phyloP scores from a whole-genome alignment of 805 yeast genomes.

The Candida xyloterini region DNA sequence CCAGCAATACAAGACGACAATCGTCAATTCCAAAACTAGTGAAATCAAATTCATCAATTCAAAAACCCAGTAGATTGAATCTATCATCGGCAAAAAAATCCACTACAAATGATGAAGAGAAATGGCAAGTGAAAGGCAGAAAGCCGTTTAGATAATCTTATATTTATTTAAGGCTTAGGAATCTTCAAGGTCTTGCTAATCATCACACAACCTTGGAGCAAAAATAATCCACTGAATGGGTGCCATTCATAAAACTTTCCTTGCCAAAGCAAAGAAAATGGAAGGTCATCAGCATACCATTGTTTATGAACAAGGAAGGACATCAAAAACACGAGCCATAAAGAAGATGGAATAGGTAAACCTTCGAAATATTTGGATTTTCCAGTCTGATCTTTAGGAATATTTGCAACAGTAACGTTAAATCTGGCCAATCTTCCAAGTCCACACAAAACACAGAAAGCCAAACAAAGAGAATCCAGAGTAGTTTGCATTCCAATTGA shows the following conservation, averaged over 20 bases:
- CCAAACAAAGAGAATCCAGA: slow-evolving; percentile 68
- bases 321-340: slow-evolving; percentile 71
- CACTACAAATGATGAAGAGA: slow-evolving; percentile 4
- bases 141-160: slow-evolving; percentile 25
- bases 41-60: slow-evolving; percentile 9
- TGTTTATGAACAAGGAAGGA: slow-evolving; percentile 59
- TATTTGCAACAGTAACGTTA: slow-evolving; percentile 87
- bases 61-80: slow-evolving; percentile 10
- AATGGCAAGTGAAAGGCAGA: slow-evolving; percentile 27
- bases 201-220: slow-evolving; percentile 84
- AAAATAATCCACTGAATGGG: slow-evolving; percentile 59
- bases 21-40: slow-evolving; percentile 19
- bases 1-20: slow-evolving; percentile 11
- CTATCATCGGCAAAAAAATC: slow-evolving; percentile 18
- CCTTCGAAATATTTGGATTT: slow-evolving; percentile 94
- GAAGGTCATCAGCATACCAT: slow-evolving; percentile 44
- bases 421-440: slow-evolving; percentile 91
- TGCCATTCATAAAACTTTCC: slow-evolving; percentile 71
- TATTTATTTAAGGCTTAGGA: slow-evolving; percentile 64
- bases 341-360: slow-evolving; percentile 88
- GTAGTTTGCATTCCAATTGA: slow-evolving; percentile 87
- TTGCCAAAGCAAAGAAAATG: slow-evolving; percentile 59
- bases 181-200: slow-evolving; percentile 87
- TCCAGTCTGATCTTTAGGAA: slow-evolving; percentile 87
- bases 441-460: slow-evolving; percentile 90